Base-by-base conservation (phyloP, 805 yeast genomes). In the Lipomyces lipofer region DNA sequence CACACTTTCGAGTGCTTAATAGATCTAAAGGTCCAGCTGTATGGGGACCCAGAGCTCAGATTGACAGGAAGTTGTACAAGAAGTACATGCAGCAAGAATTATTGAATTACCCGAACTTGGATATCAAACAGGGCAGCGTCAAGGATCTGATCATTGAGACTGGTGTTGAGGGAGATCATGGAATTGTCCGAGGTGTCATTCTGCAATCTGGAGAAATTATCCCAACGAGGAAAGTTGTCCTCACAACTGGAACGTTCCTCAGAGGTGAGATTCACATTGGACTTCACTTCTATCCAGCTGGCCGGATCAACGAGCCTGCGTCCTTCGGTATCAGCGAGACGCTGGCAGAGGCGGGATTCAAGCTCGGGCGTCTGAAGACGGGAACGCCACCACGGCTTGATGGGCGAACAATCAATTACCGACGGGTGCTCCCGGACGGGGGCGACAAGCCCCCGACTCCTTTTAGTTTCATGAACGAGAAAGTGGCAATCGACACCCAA, bases 1-100 rank as follows among this genome's bases (percentile, higher is more conserved):
- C 91, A 28, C 96, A 91, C 68, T 94, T 84, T 71, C 89, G 88
- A 65, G 83, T 88, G 58, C 75, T 94, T 59, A 94, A 94, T 68
- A 77, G 84, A 43, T 85, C 95, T 1, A 80, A 89, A 60, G 99
- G 99, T 1, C 87, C 95, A 0, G 99, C 99, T 0, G 98, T 92
- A 1, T 95, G 97, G 88, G 98, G 99, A 0, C 97, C 97, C 6
- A 73, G 99, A 56, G 97, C 97, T 0, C 99, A 94, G 71, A 92
- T 94, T 28, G 99, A 94, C 69, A 75, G 99, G 60, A 74, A 80
- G 43, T 76, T 92, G 1, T 94, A 94, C 68, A 72, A 85, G 63
- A 65, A 68, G 13, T 90, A 87, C 64, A 90, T 94, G 97, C 96
- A 88, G 66, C 64, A 70, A 2, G 83, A 76, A 52, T 74, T 94